Base-by-base conservation (phyloP, 768 basidiomycete species). In the Asterophora lycoperdoides region DNA sequence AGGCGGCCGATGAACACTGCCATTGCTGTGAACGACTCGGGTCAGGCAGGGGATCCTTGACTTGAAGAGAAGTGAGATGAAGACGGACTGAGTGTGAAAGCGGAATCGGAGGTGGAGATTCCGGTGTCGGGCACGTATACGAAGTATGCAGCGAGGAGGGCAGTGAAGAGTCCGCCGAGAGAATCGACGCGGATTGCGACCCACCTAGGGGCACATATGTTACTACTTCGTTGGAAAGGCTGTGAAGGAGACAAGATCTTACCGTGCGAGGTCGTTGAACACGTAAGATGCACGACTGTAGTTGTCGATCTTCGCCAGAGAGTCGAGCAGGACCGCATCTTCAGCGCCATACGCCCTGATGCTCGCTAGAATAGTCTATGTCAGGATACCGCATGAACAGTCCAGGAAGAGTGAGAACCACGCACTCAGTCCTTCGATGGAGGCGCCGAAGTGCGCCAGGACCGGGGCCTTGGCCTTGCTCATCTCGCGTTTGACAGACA, bases 321-420 rank as follows among this genome's bases (percentile, higher is more conserved):
- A 72, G 52, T 76, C 68, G 43, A 39, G 38, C 48, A 62, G 72
- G 66, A 73, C 80, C 2, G 64, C 48, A 15, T 68, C 63, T 62
- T 84, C 72, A 4, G 77, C 80, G 3, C 78, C 78, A 59, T 82
- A 88, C 0, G 86, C 86, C 11, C 84, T 71, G 44, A 88, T 80
- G 5, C 81, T 75, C 3, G 62, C 76, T 76, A 33, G 11, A 18
- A 4, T 19, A 29, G 11, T 17, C 19, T 28, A 6, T 23, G 23
- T n/a, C 20, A 43, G 32, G 39, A 35, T 19, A 20, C 26, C 1
- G 36, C 17, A 43, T 18, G 8, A 23, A 39, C 19, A 8, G 13
- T 23, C 6, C 26, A 44, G 14, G 30, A 44, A 18, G 15, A 19
- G 37, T 6, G 20, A n/a, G 13, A 18, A n/a, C 8, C 53, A 46